A percentile compares a stretch with the other conserved stretches of the same genome.
These are phyloP conservation scores for Salvia miltiorrhiza DNA, from an alignment of 257 asterid species.

Conservation along the genomic window DNA sequence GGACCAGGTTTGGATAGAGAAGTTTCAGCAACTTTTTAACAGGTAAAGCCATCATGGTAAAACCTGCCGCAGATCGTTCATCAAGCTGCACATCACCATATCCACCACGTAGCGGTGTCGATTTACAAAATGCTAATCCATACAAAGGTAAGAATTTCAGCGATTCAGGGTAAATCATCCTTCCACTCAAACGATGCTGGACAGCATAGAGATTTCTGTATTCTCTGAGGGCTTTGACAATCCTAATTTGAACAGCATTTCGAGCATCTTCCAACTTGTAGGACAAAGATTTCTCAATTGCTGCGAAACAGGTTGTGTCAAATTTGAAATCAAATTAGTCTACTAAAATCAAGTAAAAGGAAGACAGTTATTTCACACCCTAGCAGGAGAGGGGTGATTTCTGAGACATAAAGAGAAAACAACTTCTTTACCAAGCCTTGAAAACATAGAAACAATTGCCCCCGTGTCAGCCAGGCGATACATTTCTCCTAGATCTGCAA, in stretches of 20 bases:
- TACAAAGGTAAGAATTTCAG: constrained; percentile 60
- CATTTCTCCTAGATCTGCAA: constrained; percentile 75
- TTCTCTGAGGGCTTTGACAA: constrained; percentile 80
- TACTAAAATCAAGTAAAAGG: background rate
- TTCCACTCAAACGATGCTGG: constrained; percentile 73
- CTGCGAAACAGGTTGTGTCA: constrained; percentile 43
- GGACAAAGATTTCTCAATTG: constrained; percentile 78
- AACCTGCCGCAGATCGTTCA: constrained; percentile 65
- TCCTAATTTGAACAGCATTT: constrained; percentile 56
- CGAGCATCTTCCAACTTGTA: constrained; percentile 88
- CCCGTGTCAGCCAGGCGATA: constrained; percentile 83
- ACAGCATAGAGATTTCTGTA: constrained; percentile 87
- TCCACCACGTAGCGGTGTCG: constrained; percentile 81
- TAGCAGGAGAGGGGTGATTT: background rate
- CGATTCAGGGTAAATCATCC: constrained; percentile 84
- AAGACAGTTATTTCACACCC: background rate
- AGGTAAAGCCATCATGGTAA: constrained; percentile 67
- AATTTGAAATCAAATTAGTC: constrained; percentile 8
- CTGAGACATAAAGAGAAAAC: background rate
- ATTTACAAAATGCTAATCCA: constrained; percentile 65
- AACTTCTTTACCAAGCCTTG: constrained; percentile 66
- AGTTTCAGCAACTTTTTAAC: constrained; percentile 59
- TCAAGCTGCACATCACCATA: constrained; percentile 68
- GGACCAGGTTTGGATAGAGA: constrained; percentile 62
- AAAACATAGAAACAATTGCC: constrained; percentile 65